Percentiles rank a stretch among this genome's conserved stretches.
Conservation (phyloP, 257 asterid genomes). For the Nicotiana paniculata region DNA sequence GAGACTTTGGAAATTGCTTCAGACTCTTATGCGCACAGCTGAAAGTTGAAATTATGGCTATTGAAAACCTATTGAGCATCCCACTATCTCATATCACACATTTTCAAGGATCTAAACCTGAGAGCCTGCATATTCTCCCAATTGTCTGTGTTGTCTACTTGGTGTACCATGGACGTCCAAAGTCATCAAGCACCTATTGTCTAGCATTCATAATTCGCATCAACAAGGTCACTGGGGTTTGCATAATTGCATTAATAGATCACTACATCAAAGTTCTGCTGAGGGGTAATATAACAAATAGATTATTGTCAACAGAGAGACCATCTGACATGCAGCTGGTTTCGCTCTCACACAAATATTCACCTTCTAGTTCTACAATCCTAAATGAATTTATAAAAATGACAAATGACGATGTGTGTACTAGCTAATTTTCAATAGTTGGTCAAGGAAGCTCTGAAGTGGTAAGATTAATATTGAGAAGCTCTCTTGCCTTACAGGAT, state of each 20-base stretch:
- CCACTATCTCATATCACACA: not conserved
- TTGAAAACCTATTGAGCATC: constrained; percentile 1
- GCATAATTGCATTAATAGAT: not conserved
- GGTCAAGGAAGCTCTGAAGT: not conserved
- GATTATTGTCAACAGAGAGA: not conserved
- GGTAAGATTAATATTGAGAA: not conserved
- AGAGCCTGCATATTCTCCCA: not conserved
- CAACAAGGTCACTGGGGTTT: not conserved
- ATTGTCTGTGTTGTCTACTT: not conserved
- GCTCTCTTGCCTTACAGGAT: not conserved
- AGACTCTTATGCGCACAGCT: not conserved
- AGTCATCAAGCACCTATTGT: not conserved
- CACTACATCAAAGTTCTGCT: not conserved
- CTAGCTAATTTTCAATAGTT: not conserved
- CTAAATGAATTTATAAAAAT: not conserved
- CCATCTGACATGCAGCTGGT: not conserved
- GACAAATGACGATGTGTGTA: not conserved
- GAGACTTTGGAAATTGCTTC: not conserved
- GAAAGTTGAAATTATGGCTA: not conserved
- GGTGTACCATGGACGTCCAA: not conserved
- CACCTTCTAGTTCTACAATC: not conserved
- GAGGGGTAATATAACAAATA: not conserved
- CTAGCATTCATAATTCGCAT: not conserved
- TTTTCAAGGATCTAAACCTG: not conserved
- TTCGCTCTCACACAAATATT: not conserved